Percentiles rank a stretch among this genome's conserved stretches.
These are phyloP conservation scores for Trichosporon inkin DNA, from an alignment of 1,284 basidiomycete genomes.

Conservation along the genomic window DNA sequence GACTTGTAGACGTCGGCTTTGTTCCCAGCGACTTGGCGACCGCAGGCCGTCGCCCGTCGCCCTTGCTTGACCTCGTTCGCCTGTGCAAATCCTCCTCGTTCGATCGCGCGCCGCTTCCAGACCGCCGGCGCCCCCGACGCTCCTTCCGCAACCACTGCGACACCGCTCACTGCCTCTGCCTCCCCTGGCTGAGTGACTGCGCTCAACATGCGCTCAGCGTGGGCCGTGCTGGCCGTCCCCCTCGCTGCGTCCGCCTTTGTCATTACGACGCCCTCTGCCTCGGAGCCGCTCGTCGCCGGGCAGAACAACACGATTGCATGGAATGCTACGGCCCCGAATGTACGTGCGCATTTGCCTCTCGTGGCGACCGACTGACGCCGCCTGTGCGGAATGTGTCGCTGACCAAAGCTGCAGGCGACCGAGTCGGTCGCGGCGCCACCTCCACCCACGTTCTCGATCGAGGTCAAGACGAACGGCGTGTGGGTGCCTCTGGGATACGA, in stretches of 20 bases:
- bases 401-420: background rate
- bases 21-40: no score
- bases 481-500: constrained; percentile 1
- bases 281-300: background rate
- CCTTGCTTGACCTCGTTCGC: no score
- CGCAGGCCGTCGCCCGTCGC: no score
- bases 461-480: background rate
- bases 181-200: background rate
- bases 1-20: no score
- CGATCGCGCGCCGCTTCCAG: no score
- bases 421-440: background rate
- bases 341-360: background rate
- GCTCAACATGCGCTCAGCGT: constrained; percentile 1
- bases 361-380: no score
- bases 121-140: no score
- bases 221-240: constrained; percentile 8
- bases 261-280: background rate
- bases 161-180: background rate
- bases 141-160: background rate
- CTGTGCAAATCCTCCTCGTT: no score
- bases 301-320: constrained; percentile 4
- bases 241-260: constrained; percentile 2
- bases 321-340: background rate
- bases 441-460: background rate
- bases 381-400: background rate